Evolutionary conservation across 2,329 filamentous ascomycete genomes (phyloP).

Genomic region (Helicocarpus griseus): DNA sequence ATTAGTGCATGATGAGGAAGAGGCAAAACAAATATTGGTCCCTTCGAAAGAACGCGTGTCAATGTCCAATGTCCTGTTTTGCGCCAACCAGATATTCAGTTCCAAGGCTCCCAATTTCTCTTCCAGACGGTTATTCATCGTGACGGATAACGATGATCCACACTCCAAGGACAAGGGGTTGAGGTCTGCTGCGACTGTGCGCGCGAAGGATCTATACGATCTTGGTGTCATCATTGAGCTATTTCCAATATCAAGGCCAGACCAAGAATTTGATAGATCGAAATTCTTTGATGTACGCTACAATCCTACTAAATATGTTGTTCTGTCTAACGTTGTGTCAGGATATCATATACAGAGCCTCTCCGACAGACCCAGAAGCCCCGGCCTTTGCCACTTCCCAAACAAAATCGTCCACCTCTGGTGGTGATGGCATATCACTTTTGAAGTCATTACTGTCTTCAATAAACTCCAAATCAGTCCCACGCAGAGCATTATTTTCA

Average conservation of each 20-base stretch:
- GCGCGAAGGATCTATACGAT: conserved; percentile 92
- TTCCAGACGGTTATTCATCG: conserved; percentile 84
- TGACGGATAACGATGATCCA: conserved; percentile 88
- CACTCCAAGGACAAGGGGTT: conserved; percentile 62
- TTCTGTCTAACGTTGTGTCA: conserved; percentile 27
- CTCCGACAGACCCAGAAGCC: conserved; percentile 61
- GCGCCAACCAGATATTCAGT: conserved; percentile 92
- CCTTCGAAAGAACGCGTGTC: conserved; percentile 59
- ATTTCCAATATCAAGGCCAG: conserved; percentile 71
- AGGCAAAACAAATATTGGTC: conserved; percentile 57
- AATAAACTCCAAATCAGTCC: conserved; percentile 80
- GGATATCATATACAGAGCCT: conserved; percentile 80
- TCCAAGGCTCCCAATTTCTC: conserved; percentile 91
- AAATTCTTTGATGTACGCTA: conserved; percentile 79
- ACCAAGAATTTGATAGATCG: conserved; percentile 64
- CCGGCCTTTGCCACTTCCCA: conserved; percentile 39
- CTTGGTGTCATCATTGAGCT: conserved; percentile 84
- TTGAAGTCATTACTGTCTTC: conserved; percentile 74
- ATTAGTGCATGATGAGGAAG: conserved; percentile 69
- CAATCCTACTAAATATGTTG: neutral
- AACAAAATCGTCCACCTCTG: conserved; percentile 49
- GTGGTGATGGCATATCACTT: conserved; percentile 66
- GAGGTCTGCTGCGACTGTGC: conserved; percentile 67
- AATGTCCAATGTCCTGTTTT: conserved; percentile 87
- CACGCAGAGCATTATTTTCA: conserved; percentile 77